Base-by-base conservation (phyloP, 2,329 filamentous ascomycete genomes). In the Diaporthe ampelina region DNA sequence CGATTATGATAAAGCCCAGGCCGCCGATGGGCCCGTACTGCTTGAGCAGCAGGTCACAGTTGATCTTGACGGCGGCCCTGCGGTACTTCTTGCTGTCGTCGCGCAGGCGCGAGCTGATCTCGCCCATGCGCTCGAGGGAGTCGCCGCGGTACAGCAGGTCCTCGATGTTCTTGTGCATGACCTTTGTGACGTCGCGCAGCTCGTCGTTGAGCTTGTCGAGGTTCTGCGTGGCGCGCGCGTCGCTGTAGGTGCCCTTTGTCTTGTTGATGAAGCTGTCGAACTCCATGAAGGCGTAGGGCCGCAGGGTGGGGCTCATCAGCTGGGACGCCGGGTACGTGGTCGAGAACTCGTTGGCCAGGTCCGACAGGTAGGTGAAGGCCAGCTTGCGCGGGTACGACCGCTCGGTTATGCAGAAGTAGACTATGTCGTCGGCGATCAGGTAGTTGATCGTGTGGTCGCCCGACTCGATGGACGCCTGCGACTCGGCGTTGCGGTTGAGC, bases 121-220 rank as follows among this genome's bases (percentile, higher is more conserved):
- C 96, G 76, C 97, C 96, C 97, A 99, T 99, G 80, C 95, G 91
- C 86, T 99, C 97, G 78, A 99, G 85, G 80, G 93, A 97, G 83
- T 99, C 97, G 37, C 97, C 97, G 76, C 97, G 89, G 83, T 99
- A 99, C 70, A 99, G 87, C 81, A 99, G 86, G 83, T 99, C 97
- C 88, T 99, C 97, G 79, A 99, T 98, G 84, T 99, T 99, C 91
- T 98, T 98, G 73, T 95, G 98, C 97, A 99, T 99, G 81, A 99
- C 95, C 86, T 98, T 95, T 1, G 97, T 98, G 72, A 99, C 97
- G 84, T 98, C 97, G 83, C 95, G 93, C 78, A 99, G 90, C 88
- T 99, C 97, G 81, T 98, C 95, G 82, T 99, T 98, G 78, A 99
- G 88, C 85, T 96, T 95, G 84, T 97, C 95, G 74, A 99, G 90